Base-by-base conservation (phyloP, 2,329 filamentous ascomycete species). In the Macrophomina pseudophaseolina region DNA sequence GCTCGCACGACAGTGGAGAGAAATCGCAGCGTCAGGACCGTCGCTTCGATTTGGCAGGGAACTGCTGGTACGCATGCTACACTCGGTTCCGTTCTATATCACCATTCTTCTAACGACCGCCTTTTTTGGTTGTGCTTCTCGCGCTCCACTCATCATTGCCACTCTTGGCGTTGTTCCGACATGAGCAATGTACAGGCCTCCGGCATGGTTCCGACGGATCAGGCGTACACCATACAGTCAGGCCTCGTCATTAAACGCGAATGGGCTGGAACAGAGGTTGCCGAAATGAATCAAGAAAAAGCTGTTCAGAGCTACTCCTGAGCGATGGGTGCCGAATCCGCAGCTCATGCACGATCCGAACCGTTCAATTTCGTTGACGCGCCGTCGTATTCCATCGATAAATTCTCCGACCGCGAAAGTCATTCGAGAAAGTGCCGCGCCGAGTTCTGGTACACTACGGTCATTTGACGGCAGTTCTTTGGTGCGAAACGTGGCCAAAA, bases 381-480 rank as follows among this genome's bases (percentile, higher is more conserved):
- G 32, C 58, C 58, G 44, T n/a, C 32, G 42, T n/a, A 23, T 44
- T 56, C 35, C 53, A 7, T 28, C 18, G 30, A 23, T 16, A 7
- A 28, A 62, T 62, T 40, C 5, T 49, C 44, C 44, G 44, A 49
- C 32, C 56, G n/a, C 28, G 16, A 30, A 5, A 33, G 9, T 32
- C 42, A 62, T 38, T 62, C 30, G 35, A 23, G 58, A 62, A 23
- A 8, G 58, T 35, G 44, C 46, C 16, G 44, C 40, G n/a, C 40
- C 12, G 18, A 5, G 46, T 18, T 23, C n/a, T 28, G 58, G 58
- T 49, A 62, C 58, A 62, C 58, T 62, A 62, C 58, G 58, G 58
- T 44, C 42, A 14, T 16, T 49, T 44, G 58, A 18, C 58, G 58
- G 56, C 56, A 4, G 53, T 38, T 30, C 35, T 38, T 23, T 8